These are phyloP conservation scores for Oenanthe sinensis DNA, from an alignment of 129 eudicot genomes.

Conservation along the genomic window DNA sequence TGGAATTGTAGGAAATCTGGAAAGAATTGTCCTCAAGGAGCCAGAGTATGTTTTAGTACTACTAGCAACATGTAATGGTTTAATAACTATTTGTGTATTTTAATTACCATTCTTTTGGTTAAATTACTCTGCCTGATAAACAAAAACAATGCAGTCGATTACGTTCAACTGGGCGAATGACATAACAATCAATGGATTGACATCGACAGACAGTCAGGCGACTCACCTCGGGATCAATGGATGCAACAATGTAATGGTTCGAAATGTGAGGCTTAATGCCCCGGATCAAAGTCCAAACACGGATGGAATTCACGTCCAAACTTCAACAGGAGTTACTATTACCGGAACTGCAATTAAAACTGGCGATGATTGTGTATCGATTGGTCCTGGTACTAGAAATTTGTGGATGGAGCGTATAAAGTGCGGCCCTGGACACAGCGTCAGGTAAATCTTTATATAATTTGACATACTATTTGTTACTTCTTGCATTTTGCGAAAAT, in stretches of 20 bases:
- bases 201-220: conserved; percentile 47
- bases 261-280: conserved; percentile 38
- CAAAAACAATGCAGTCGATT: conserved; percentile 41
- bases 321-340: conserved; percentile 62
- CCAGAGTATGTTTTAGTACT: conserved; percentile 34
- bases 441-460: conserved; percentile 32
- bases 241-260: conserved; percentile 43
- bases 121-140: not conserved
- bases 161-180: conserved; percentile 57
- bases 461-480: too few species aligned
- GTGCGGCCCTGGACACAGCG: conserved; percentile 89
- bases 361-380: conserved; percentile 74
- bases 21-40: conserved; percentile 42
- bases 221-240: conserved; percentile 49
- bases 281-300: conserved; percentile 76
- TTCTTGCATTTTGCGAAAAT: too few species aligned
- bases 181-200: conserved; percentile 45
- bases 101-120: too few species aligned
- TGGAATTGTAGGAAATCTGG: conserved; percentile 61
- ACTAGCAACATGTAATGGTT: too few species aligned
- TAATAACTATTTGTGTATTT: too few species aligned
- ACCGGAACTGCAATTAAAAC: conserved; percentile 28
- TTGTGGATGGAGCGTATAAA: conserved; percentile 55
- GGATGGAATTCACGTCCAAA: conserved; percentile 61
- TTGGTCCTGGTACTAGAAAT: conserved; percentile 70